These are phyloP conservation scores for Syncephalastrum monosporum DNA, from an alignment of 371 early-diverging fungal genomes.

Conservation along the genomic window DNA sequence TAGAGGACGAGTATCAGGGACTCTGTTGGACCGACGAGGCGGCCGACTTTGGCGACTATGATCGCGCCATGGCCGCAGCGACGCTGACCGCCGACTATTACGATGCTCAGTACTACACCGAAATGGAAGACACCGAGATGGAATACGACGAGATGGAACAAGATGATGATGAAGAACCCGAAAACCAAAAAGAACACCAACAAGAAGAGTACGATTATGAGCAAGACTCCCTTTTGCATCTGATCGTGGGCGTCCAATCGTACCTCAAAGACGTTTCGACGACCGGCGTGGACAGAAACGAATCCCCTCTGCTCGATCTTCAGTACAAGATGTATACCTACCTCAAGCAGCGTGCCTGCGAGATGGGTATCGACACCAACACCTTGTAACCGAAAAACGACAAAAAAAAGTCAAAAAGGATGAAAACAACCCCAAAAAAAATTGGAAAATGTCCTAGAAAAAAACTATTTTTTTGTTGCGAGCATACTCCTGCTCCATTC, in stretches of 20 bases:
- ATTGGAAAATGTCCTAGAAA: slow-evolving; percentile 7
- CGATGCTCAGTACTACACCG: slow-evolving; percentile 3
- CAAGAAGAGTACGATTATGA: slow-evolving; percentile 22
- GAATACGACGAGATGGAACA: background rate
- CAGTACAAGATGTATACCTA: slow-evolving; percentile 53
- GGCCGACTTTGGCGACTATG: slow-evolving; percentile 32
- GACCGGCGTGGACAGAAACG: slow-evolving; percentile 13
- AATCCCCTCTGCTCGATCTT: slow-evolving; percentile 38
- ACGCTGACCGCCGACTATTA: slow-evolving; percentile 26
- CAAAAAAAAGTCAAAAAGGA: slow-evolving; percentile 6
- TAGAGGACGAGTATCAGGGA: slow-evolving; percentile 6
- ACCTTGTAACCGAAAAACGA: slow-evolving; percentile 2
- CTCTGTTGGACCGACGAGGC: slow-evolving; percentile 11
- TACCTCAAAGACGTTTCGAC: slow-evolving; percentile 32
- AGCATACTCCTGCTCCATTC: too few species aligned
- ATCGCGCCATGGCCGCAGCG: slow-evolving; percentile 27
- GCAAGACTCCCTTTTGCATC: slow-evolving; percentile 28
- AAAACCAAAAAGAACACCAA: slow-evolving; percentile 12
- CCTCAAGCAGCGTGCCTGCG: slow-evolving; percentile 39
- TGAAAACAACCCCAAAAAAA: slow-evolving; percentile 2
- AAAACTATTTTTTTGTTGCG: slow-evolving; percentile 1
- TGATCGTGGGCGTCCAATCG: slow-evolving; percentile 46
- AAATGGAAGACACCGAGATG: slow-evolving; percentile 3
- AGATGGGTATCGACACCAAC: slow-evolving; percentile 22
- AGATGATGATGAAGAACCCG: slow-evolving; percentile 8